These are phyloP conservation scores for Yarrowia porcina DNA, from an alignment of 805 yeast species.

Conservation along the genomic window DNA sequence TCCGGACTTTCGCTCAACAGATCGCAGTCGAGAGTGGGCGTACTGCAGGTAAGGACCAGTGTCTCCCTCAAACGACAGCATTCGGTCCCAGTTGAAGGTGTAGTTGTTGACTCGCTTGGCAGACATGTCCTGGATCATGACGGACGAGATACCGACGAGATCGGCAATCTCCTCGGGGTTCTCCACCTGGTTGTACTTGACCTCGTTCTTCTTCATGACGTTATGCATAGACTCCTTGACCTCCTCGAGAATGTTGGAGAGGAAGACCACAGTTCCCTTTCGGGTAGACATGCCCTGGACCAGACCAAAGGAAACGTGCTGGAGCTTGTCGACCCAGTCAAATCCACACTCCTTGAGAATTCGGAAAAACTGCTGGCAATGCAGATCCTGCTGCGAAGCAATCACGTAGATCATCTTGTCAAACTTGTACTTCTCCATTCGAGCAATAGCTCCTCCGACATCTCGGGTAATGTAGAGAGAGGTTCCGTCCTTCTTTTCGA, in stretches of 20 bases:
- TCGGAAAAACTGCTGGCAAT: conserved; percentile 89
- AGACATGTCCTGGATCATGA: conserved; percentile 99
- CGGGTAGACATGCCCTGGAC: conserved; percentile 98
- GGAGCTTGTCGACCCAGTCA: conserved; percentile 77
- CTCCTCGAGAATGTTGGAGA: conserved; percentile 89
- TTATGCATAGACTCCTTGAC: conserved; percentile 93
- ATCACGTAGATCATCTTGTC: conserved; percentile 96
- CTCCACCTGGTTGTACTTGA: conserved; percentile 86
- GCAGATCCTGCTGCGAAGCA: conserved; percentile 95
- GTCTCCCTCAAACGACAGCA: conserved; percentile 98
- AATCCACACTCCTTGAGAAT: conserved; percentile 85
- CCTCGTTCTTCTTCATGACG: conserved; percentile 89
- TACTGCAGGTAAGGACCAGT: conserved; percentile 98
- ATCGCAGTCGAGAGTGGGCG: conserved; percentile 94
- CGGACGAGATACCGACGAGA: conserved; percentile 92
- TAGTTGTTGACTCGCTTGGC: conserved; percentile 95
- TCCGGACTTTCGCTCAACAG: conserved; percentile 81
- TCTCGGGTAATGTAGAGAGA: conserved; percentile 93
- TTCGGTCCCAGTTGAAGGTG: conserved; percentile 96
- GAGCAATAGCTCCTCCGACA: conserved; percentile 91
- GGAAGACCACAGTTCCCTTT: conserved; percentile 97
- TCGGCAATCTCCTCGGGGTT: conserved; percentile 95
- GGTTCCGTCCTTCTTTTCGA: conserved; percentile 93
- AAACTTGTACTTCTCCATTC: conserved; percentile 77
- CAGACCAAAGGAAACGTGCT: conserved; percentile 94